Evolutionary conservation across 208 protist species (phyloP).

Genomic region (Crithidia brevicula): DNA sequence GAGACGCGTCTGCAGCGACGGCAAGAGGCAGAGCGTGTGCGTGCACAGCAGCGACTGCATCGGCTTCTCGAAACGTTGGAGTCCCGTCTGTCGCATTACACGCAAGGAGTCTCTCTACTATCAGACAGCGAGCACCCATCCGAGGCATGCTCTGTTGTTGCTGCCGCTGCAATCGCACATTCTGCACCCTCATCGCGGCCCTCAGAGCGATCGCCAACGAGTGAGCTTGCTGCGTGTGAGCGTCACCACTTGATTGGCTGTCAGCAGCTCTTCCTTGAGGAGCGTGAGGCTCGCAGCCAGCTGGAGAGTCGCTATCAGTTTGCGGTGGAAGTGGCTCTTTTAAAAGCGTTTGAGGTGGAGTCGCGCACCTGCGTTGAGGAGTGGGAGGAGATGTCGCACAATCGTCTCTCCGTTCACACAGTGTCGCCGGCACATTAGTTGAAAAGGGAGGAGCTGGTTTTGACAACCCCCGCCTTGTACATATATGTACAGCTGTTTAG

Average conservation of each 20-base stretch:
- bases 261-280: constrained; percentile 27
- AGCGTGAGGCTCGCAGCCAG: constrained; percentile 16
- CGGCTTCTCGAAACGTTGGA: constrained; percentile 42
- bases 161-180: not conserved
- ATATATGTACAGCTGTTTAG: not conserved
- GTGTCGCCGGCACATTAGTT: not conserved
- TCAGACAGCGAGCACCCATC: not conserved
- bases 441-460: not conserved
- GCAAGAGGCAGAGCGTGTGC: constrained; percentile 47
- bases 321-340: not conserved
- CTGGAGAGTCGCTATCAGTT: constrained; percentile 4
- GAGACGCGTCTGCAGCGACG: constrained; percentile 38
- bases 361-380: constrained; percentile 16
- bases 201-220: too few species aligned
- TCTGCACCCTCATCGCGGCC: too few species aligned
- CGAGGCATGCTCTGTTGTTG: not conserved
- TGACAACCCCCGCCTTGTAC: too few species aligned
- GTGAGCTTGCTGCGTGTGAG: constrained; percentile 17
- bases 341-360: constrained; percentile 20
- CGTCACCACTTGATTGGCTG: constrained; percentile 24
- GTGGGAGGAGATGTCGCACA: constrained; percentile 9
- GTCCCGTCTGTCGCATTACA: constrained; percentile 24
- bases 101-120: not conserved
- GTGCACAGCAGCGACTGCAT: constrained; percentile 58
- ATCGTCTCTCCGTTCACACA: not conserved